phyloP scores from a whole-genome alignment of 352 stramenopile genomes.

The Pythium folliculosum region DNA sequence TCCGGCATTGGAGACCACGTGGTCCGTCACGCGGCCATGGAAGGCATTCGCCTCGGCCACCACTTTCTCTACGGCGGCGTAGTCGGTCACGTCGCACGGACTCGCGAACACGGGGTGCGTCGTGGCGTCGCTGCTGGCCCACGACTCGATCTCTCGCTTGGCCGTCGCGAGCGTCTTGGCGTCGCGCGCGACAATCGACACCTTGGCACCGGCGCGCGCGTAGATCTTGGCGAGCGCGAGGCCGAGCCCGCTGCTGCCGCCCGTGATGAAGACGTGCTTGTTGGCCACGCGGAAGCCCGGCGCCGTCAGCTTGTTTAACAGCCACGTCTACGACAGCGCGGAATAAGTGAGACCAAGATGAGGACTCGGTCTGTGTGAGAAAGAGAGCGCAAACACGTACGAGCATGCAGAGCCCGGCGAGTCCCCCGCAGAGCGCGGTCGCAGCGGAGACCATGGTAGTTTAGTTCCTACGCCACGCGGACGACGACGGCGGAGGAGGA shows the following conservation, averaged over 20 bases:
- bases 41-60: slow-evolving; percentile 55
- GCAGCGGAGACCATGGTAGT: not conserved
- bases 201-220: slow-evolving; percentile 42
- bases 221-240: slow-evolving; percentile 67
- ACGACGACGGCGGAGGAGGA: too few relatives aligned
- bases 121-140: slow-evolving; percentile 32
- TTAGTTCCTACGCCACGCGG: too few relatives aligned
- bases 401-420: not conserved
- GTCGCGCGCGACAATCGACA: slow-evolving; percentile 44
- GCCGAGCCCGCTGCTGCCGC: slow-evolving; percentile 39
- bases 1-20: slow-evolving; percentile 50
- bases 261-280: slow-evolving; percentile 63
- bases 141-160: slow-evolving; percentile 18
- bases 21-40: slow-evolving; percentile 49
- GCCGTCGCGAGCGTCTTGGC: slow-evolving; percentile 25
- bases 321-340: not conserved
- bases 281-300: slow-evolving; percentile 46
- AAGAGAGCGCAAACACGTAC: not conserved
- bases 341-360: not conserved
- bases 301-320: slow-evolving; percentile 18
- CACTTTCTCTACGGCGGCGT: slow-evolving; percentile 33
- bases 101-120: slow-evolving; percentile 41
- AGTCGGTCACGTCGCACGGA: slow-evolving; percentile 46
- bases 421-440: not conserved
- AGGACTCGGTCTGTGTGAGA: too few relatives aligned